Percentiles rank a stretch among this genome's conserved stretches.
These are phyloP conservation scores for Pseudogymnoascus sp. DNA, from an alignment of 2,329 filamentous ascomycete species.

Conservation along the genomic window DNA sequence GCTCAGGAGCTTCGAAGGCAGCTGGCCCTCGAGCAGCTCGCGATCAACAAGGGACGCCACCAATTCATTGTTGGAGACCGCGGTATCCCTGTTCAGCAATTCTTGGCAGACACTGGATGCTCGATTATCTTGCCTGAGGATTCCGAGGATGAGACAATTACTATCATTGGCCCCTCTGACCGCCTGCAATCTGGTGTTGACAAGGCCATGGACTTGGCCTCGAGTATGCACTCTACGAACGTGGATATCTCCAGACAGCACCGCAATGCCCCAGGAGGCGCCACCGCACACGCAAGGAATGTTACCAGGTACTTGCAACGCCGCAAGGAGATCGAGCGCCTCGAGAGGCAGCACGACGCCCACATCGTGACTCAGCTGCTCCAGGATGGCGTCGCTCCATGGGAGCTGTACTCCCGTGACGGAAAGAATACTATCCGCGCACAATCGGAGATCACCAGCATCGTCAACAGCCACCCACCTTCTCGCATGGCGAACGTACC, in stretches of 20 bases:
- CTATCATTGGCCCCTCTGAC: constrained; percentile 70
- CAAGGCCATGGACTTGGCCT: constrained; percentile 79
- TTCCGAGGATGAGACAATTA: constrained; percentile 69
- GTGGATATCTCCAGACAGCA: constrained; percentile 78
- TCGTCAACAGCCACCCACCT: constrained; percentile 66
- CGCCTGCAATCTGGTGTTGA: constrained; percentile 68
- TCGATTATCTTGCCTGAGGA: constrained; percentile 70
- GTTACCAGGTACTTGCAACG: constrained; percentile 82
- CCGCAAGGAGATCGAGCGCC: constrained; percentile 68
- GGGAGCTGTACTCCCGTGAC: constrained; percentile 83
- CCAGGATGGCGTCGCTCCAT: constrained; percentile 61
- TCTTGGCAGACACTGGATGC: constrained; percentile 85
- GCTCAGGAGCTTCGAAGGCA: constrained; percentile 67
- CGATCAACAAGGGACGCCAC: constrained; percentile 78
- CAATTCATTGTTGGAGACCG: constrained; percentile 89
- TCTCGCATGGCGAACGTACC: constrained; percentile 57
- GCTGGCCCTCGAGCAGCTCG: constrained; percentile 67
- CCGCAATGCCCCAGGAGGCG: constrained; percentile 60
- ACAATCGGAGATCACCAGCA: constrained; percentile 63
- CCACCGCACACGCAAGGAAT: constrained; percentile 71
- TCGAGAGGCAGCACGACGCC: constrained; percentile 74
- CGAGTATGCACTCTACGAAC: constrained; percentile 74
- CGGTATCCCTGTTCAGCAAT: constrained; percentile 71
- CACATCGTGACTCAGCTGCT: constrained; percentile 74
- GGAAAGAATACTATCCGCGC: constrained; percentile 73